Evolutionary conservation across 768 basidiomycete genomes (phyloP).

Genomic region (Lactarius vividus): DNA sequence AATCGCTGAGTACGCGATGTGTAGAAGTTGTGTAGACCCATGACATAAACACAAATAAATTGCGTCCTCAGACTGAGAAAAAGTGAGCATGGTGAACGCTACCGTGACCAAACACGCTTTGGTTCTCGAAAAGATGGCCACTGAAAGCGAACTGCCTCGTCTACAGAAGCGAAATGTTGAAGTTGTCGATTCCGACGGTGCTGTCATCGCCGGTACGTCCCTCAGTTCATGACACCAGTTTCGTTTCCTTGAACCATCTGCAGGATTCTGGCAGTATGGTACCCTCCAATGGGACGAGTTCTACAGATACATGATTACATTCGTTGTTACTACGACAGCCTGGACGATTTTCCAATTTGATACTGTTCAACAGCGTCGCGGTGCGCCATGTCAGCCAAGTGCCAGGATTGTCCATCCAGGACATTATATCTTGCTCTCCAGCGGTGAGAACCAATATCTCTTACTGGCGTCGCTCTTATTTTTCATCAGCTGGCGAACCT

Average conservation of each 20-base stretch:
- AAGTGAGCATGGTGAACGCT: no score
- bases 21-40: no score
- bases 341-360: slow-evolving; percentile 5
- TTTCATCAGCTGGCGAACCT: background rate
- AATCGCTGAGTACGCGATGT: no score
- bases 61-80: background rate
- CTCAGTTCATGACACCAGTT: background rate
- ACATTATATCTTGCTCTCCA: slow-evolving; percentile 5
- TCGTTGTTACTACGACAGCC: background rate
- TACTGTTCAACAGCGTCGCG: slow-evolving; percentile 30
- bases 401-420: background rate
- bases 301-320: background rate
- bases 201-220: slow-evolving; percentile 8
- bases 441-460: background rate
- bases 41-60: no score
- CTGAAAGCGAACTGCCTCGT: background rate
- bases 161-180: slow-evolving; percentile 15
- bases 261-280: slow-evolving; percentile 16
- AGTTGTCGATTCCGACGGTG: background rate
- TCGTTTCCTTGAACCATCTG: background rate
- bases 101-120: no score
- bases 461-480: background rate
- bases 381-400: background rate
- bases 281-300: slow-evolving; percentile 10
- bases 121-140: background rate